A percentile compares a stretch with the other conserved stretches of the same genome.
Conservation (phyloP, 768 basidiomycete genomes). For the Phlebiopsis gigantea region DNA sequence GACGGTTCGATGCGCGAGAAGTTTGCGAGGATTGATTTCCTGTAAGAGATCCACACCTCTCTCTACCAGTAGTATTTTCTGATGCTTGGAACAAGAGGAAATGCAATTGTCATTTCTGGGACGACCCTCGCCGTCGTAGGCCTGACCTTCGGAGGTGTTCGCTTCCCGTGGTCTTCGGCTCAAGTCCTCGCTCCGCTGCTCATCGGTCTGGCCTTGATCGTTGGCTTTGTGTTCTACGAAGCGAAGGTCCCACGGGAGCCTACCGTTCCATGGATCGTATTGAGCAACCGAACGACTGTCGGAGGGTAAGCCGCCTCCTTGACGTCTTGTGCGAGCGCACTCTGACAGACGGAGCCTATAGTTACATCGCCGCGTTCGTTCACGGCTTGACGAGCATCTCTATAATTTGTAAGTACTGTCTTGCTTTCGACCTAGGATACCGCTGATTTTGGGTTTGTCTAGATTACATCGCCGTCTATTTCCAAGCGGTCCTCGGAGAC, state of each 20-base stretch:
- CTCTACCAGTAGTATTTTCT: neutral
- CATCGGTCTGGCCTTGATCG: conserved; percentile 31
- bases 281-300: conserved; percentile 9
- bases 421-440: neutral
- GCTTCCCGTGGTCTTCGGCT: conserved; percentile 33
- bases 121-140: conserved; percentile 30
- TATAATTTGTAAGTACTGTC: conserved; percentile 20
- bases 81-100: conserved; percentile 25
- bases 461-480: conserved; percentile 40
- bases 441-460: neutral
- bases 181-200: conserved; percentile 36
- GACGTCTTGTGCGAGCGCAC: neutral
- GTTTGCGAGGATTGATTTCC: conserved; percentile 30
- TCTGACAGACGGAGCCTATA: conserved; percentile 3
- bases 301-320: conserved; percentile 5
- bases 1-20: conserved; percentile 24
- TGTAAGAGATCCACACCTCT: conserved; percentile 14
- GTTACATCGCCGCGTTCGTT: conserved; percentile 20
- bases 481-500: conserved; percentile 35
- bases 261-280: conserved; percentile 13
- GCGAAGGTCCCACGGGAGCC: conserved; percentile 8
- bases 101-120: conserved; percentile 28
- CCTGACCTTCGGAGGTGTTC: conserved; percentile 38
- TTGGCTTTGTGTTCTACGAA: conserved; percentile 18
- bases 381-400: conserved; percentile 14